Base-by-base conservation (phyloP, 1,139 yeast species). In the Pneumocystis murina region DNA sequence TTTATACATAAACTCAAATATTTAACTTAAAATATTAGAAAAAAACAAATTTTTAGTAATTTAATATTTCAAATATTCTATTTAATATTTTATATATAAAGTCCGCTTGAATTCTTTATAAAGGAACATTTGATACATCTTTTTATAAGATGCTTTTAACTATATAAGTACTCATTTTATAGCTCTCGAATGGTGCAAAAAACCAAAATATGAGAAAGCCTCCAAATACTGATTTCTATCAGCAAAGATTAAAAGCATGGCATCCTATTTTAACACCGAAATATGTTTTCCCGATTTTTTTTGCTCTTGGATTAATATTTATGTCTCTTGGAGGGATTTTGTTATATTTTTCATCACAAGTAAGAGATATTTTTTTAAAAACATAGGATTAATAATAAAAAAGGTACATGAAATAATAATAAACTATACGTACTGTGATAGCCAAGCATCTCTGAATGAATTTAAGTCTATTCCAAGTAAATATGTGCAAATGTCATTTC, bases 291-390 rank as follows among this genome's bases (percentile, higher is more conserved):
- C 97, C 97, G 1, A 72, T 91, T 64, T 83, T 91, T 70, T 73
- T 91, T 61, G 74, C 79, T 12, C 80, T 92, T 62, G 94, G 96
- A 3, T 78, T 87, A n/a, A 77, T 92, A 14, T 87, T 91, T 72
- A 87, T 91, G 17, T 95, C 97, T 8, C 79, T 92, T 60, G 98
- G 98, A 40, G 97, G 91, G 0, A 91, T 87, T 66, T 84, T 92
- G 83, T 79, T 92, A 74, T 84, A 85, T 67, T 94, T 96, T 48
- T 4, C 81, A 92, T n/a, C 78, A 82, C 66, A 77, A 79, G 41
- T 36, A 20, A 20, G 10, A 17, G 28, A 28, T 20, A 57, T 30
- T 40, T n/a, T 16, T 2, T 16, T 8, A 24, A 10, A 17, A 10
- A 24, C 7, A 36, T 10, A 6, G 17, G 14, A 54, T 24, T 60